A percentile compares a stretch with the other conserved stretches of the same genome.
Evolutionary conservation across 805 yeast species (phyloP).

Genomic region (Schwanniomyces yamadae): DNA sequence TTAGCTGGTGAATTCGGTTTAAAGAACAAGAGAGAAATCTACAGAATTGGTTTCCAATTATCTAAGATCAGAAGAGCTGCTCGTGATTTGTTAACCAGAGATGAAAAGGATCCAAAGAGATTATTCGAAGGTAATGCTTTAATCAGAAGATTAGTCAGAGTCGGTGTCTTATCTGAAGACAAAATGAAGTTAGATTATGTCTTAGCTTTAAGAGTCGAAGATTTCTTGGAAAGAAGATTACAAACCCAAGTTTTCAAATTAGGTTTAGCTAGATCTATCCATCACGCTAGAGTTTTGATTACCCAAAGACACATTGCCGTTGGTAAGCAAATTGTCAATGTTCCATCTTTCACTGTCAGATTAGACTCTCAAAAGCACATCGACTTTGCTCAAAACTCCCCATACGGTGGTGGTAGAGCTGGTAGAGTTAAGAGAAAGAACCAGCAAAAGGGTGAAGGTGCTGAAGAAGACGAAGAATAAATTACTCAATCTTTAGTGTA

Average conservation of each 20-base stretch:
- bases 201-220: conserved; percentile 96
- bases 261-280: conserved; percentile 98
- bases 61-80: conserved; percentile 99
- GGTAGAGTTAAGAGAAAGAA: conserved; percentile 99
- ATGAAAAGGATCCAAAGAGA: conserved; percentile 99
- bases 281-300: conserved; percentile 99
- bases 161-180: conserved; percentile 98
- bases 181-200: conserved; percentile 99
- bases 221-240: conserved; percentile 99
- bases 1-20: conserved; percentile 99
- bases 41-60: conserved; percentile 99
- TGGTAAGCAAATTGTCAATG: conserved; percentile 98
- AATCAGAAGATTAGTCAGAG: conserved; percentile 98
- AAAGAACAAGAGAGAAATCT: conserved; percentile 99
- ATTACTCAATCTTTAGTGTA: conserved; percentile 21
- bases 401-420: conserved; percentile 99
- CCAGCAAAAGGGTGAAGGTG: conserved; percentile 69
- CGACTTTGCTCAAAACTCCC: conserved; percentile 98
- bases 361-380: conserved; percentile 99
- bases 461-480: conserved; percentile 77
- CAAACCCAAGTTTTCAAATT: conserved; percentile 99
- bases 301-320: conserved; percentile 99
- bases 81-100: conserved; percentile 99
- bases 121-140: conserved; percentile 99
- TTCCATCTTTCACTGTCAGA: conserved; percentile 99